Evolutionary conservation across 176 grass and related monocot species (phyloP), one percentile per base, ranked within the genome.

Genomic region (Ensete glaucum): DNA sequence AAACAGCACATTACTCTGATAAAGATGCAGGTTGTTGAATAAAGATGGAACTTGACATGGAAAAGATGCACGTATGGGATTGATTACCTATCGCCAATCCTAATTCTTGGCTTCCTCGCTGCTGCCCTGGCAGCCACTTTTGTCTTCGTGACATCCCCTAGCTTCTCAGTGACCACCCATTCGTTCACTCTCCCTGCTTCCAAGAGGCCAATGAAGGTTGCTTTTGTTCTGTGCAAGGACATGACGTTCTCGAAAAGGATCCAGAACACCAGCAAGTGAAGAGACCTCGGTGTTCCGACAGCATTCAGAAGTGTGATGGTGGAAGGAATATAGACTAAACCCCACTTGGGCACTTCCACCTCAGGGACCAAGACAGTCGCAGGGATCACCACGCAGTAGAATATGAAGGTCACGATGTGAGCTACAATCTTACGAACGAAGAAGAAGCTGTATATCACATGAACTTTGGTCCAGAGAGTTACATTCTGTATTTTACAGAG

Each of bases 361-460:
- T 72, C 69, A 24, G 69, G 49, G 50, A 72, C 69, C 69, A 72
- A 72, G 17, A 72, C 69, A 20, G 69, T 72, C 19, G 69, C 69
- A 20, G 69, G 69, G 50, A 72, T 72, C 8, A 72, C 69, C 13
- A 72, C 17, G 50, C 69, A 72, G 69, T 72, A 72, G 19, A 72
- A 72, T 43, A 23, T 17, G 22, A 53, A 72, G 16, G 69, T 72
- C 10, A 72, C 43, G 12, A 72, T 53, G n/a, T 72, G 49, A 53
- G 49, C 69, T 17, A 69, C 29, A 20, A 69, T 43, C 29, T 48
- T 69, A 12, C 66, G 66, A 12, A 69, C 66, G 8, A 69, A 50
- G 66, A 69, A 69, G 66, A 69, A 69, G 27, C 17, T 69, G 66
- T 69, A 69, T 11, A 69, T 69, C 66, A 69, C 66, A 69, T 69